Evolutionary conservation across 2,329 filamentous ascomycete genomes (phyloP).

Genomic region (Exophiala sideris): DNA sequence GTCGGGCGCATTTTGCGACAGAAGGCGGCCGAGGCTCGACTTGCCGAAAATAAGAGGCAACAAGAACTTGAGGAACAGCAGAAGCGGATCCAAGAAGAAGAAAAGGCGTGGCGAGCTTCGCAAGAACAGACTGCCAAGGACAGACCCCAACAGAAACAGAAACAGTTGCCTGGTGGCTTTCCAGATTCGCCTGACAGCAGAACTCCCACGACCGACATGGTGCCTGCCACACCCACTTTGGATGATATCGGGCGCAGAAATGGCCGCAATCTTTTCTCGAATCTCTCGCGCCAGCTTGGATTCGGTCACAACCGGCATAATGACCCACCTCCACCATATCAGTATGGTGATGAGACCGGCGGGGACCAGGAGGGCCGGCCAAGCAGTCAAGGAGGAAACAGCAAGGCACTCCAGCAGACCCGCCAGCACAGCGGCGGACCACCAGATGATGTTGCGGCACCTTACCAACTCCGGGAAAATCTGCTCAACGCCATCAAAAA

Average conservation of each 20-base stretch:
- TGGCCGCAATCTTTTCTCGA: slow-evolving; percentile 62
- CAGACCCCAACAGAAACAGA: slow-evolving; percentile 37
- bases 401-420: too few relatives aligned
- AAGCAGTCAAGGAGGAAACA: too few relatives aligned
- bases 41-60: slow-evolving; percentile 78
- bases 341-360: slow-evolving; percentile 23
- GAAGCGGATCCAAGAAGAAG: slow-evolving; percentile 61
- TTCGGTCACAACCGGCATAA: slow-evolving; percentile 45
- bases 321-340: slow-evolving; percentile 41
- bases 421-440: slow-evolving; percentile 25
- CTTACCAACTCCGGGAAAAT: slow-evolving; percentile 44
- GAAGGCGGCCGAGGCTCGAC: slow-evolving; percentile 80
- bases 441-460: slow-evolving; percentile 36
- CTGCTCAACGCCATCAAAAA: slow-evolving; percentile 75
- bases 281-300: slow-evolving; percentile 64
- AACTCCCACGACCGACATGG: slow-evolving; percentile 32
- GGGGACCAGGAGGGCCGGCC: too few relatives aligned
- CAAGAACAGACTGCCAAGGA: slow-evolving; percentile 34
- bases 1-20: slow-evolving; percentile 88
- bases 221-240: slow-evolving; percentile 9
- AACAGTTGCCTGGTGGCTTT: slow-evolving; percentile 71
- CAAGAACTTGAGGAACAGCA: slow-evolving; percentile 72
- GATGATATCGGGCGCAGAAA: slow-evolving; percentile 41
- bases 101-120: slow-evolving; percentile 47
- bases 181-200: slow-evolving; percentile 54